Conservation (phyloP, 768 basidiomycete species). For the Serpula lacrymans region DNA sequence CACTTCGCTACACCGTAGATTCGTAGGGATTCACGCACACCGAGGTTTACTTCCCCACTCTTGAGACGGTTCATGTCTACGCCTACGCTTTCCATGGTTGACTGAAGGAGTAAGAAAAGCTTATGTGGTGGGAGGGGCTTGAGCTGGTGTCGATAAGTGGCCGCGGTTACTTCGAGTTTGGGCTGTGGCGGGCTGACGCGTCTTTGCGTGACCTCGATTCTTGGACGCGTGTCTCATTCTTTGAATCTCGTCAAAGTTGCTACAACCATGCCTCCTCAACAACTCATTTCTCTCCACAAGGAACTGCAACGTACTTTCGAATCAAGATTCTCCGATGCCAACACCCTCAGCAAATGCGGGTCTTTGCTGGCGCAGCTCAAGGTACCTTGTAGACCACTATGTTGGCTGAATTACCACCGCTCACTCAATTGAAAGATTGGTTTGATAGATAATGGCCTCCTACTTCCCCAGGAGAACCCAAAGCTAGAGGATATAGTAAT, state of each 20-base stretch:
- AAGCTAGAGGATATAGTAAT: constrained; percentile 66
- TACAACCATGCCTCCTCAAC: constrained; percentile 44
- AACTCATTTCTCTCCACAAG: constrained; percentile 59
- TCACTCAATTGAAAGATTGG: constrained; percentile 49
- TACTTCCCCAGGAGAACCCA: constrained; percentile 66
- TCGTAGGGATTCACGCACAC: constrained; percentile 50
- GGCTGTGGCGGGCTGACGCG: constrained; percentile 47
- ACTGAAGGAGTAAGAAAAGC: constrained; percentile 6
- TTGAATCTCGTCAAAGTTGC: constrained; percentile 14
- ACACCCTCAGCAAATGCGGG: constrained; percentile 65
- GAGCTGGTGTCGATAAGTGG: no score
- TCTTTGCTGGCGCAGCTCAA: constrained; percentile 69
- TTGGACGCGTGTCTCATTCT: constrained; percentile 35
- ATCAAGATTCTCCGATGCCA: constrained; percentile 60
- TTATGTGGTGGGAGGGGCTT: constrained; percentile 15
- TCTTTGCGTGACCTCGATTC: no score
- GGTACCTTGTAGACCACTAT: constrained; percentile 35
- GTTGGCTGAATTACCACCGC: neutral
- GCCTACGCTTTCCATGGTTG: constrained; percentile 63
- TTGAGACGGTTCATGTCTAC: constrained; percentile 89
- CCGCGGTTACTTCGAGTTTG: constrained; percentile 19
- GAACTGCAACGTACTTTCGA: constrained; percentile 67
- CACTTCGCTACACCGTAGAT: constrained; percentile 1
- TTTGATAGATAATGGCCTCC: constrained; percentile 70
- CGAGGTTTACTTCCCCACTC: constrained; percentile 93